These are phyloP conservation scores for Cyclocybe cylindracea DNA, from an alignment of 768 basidiomycete genomes.

Conservation along the genomic window DNA sequence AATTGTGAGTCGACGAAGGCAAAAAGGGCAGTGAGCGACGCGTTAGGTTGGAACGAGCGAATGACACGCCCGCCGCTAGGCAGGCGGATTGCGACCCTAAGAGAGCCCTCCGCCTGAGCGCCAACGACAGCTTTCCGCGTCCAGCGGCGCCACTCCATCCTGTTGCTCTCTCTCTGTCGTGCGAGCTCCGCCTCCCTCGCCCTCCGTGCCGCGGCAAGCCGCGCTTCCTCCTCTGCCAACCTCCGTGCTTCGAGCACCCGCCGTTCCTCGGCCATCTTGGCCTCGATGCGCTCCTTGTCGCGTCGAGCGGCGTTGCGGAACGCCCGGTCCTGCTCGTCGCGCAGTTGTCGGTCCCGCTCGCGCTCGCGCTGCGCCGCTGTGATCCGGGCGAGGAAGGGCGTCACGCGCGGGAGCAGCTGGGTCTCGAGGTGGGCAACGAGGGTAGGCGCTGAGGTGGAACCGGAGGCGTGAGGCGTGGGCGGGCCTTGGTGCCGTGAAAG, in stretches of 20 bases:
- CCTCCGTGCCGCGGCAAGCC: constrained; percentile 14
- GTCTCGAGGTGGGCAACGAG: constrained; percentile 68
- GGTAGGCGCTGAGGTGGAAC: constrained; percentile 61
- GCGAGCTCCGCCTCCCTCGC: constrained; percentile 24
- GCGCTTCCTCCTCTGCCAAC: constrained; percentile 35
- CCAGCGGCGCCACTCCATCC: constrained; percentile 62
- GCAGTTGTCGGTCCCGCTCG: constrained; percentile 57
- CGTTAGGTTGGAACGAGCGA: constrained; percentile 49
- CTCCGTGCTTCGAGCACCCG: constrained; percentile 31
- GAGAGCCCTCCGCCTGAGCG: constrained; percentile 21
- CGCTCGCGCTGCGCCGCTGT: constrained; percentile 49
- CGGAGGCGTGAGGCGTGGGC: constrained; percentile 31
- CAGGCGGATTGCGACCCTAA: constrained; percentile 56
- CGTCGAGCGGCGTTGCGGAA: constrained; percentile 63
- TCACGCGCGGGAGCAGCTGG: constrained; percentile 79
- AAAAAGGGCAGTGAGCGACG: constrained; percentile 66
- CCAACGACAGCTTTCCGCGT: constrained; percentile 48
- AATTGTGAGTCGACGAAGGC: constrained; percentile 69
- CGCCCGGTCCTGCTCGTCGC: constrained; percentile 83
- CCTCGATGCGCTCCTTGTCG: constrained; percentile 71
- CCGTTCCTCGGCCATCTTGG: constrained; percentile 46
- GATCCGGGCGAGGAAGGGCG: constrained; percentile 70
- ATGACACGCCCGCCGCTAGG: constrained; percentile 59
- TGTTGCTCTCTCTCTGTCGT: constrained; percentile 18
- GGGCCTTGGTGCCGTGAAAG: constrained; percentile 86